Conservation (phyloP, 371 early-diverging fungal genomes). For the Nematocida minor region DNA sequence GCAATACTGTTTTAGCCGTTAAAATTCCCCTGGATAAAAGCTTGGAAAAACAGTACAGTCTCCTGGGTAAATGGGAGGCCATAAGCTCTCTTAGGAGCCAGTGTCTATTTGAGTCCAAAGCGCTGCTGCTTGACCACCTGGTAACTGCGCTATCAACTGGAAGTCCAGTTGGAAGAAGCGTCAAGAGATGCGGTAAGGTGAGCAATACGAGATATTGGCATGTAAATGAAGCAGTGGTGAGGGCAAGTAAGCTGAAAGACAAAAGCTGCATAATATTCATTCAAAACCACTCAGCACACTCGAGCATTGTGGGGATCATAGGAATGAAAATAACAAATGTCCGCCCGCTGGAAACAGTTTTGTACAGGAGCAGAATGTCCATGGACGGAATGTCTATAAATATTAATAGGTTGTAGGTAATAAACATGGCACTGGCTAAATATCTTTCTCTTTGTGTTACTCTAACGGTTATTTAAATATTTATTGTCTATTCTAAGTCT, state of each 20-base stretch:
- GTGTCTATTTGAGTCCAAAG: neutral
- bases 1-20: neutral
- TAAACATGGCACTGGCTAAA: no score
- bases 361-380: neutral
- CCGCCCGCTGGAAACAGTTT: slow-evolving; percentile 1
- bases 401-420: neutral
- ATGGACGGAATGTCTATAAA: neutral
- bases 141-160: neutral
- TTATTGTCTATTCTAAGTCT: no score
- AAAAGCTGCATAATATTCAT: neutral
- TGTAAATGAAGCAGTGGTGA: neutral
- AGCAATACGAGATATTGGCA: neutral
- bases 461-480: no score
- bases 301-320: neutral
- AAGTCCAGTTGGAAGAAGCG: neutral
- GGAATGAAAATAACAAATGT: slow-evolving; percentile 28
- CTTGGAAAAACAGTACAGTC: neutral
- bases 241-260: neutral
- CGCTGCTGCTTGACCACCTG: neutral
- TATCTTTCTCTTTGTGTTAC: no score
- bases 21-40: neutral
- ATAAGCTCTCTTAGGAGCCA: neutral
- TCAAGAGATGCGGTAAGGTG: neutral
- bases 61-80: neutral
- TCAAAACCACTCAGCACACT: slow-evolving; percentile 11